Evolutionary conservation across 768 basidiomycete genomes (phyloP).

Genomic region (Mycena chlorophos): DNA sequence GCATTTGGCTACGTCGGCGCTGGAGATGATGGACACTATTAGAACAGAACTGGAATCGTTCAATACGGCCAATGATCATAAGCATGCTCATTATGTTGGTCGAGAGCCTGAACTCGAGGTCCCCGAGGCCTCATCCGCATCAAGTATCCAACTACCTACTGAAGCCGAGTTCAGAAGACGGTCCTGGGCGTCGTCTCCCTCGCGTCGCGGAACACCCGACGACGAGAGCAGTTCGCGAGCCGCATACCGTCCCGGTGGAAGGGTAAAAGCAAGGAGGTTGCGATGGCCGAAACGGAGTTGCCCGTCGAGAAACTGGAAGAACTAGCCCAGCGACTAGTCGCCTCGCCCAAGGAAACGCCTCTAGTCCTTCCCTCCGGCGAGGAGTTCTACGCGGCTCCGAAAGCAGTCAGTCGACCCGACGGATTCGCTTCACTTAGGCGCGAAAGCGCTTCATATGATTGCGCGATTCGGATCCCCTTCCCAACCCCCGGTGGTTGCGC

Average conservation of each 20-base stretch:
- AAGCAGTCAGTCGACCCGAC: not conserved
- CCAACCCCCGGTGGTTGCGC: not conserved
- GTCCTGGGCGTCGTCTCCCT: not conserved
- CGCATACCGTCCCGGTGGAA: not conserved
- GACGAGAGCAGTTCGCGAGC: not conserved
- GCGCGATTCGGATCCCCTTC: not conserved
- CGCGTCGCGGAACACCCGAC: not conserved
- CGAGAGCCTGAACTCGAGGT: not conserved
- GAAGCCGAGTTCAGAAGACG: not conserved
- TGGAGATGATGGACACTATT: not conserved
- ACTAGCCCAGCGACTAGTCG: not conserved
- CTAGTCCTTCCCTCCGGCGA: no score
- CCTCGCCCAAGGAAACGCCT: not conserved
- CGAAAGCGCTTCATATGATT: conserved; percentile 2
- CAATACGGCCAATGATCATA: not conserved
- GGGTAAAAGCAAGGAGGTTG: not conserved
- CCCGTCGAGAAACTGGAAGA: not conserved
- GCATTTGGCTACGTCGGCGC: not conserved
- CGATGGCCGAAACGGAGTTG: not conserved
- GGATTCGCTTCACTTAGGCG: conserved; percentile 3
- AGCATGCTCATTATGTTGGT: not conserved
- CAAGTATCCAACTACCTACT: no score
- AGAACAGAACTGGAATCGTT: not conserved
- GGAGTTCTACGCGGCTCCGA: no score
- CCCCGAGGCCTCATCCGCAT: not conserved